phyloP scores from a whole-genome alignment of 495 filamentous ascomycete species.

The Aspergillus cristatus region DNA sequence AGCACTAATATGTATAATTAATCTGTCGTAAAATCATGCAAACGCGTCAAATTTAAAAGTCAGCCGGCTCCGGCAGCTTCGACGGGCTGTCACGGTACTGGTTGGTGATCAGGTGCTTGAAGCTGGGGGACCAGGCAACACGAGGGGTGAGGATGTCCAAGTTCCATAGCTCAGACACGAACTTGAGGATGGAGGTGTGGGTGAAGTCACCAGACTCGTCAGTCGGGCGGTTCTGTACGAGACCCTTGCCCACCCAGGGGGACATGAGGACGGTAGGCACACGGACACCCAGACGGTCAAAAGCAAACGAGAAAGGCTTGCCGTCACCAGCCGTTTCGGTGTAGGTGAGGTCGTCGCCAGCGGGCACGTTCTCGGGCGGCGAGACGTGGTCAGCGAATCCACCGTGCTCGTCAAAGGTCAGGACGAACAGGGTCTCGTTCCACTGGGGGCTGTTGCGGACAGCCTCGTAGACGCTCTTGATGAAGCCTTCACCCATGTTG shows the following conservation, averaged over 20 bases:
- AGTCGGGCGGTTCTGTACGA: slow-evolving; percentile 28
- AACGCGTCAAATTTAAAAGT: slow-evolving; percentile 8
- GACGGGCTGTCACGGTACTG: slow-evolving; percentile 22
- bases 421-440: slow-evolving; percentile 40
- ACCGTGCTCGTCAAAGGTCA: slow-evolving; percentile 43
- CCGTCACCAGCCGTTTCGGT: slow-evolving; percentile 33
- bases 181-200: slow-evolving; percentile 37
- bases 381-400: slow-evolving; percentile 43
- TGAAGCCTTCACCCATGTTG: slow-evolving; percentile 38
- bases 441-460: slow-evolving; percentile 38
- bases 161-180: slow-evolving; percentile 34
- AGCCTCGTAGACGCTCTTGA: slow-evolving; percentile 44
- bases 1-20: too few relatives aligned
- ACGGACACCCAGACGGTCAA: slow-evolving; percentile 41
- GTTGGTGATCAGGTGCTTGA: slow-evolving; percentile 24
- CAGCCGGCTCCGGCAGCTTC: slow-evolving; percentile 16
- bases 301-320: slow-evolving; percentile 34
- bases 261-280: slow-evolving; percentile 43
- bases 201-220: slow-evolving; percentile 29
- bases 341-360: slow-evolving; percentile 34
- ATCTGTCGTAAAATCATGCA: slow-evolving; percentile 3
- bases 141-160: slow-evolving; percentile 31
- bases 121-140: slow-evolving; percentile 36
- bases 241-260: slow-evolving; percentile 37
- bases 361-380: slow-evolving; percentile 32